Conservation (phyloP, 768 basidiomycete genomes). For the Chlorophyllum brunneum region DNA sequence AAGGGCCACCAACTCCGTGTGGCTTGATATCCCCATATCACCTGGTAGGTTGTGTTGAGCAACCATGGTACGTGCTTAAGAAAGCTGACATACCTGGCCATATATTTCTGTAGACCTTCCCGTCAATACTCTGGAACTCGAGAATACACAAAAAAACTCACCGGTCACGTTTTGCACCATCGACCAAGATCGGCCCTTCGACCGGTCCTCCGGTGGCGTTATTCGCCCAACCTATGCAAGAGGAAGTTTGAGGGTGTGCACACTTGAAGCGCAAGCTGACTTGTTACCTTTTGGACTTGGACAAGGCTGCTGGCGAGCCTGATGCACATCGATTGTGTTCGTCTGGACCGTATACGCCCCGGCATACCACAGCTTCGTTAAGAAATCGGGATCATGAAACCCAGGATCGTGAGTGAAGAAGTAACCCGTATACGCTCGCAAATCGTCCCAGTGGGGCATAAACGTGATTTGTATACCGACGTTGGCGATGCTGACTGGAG, state of each 20-base stretch:
- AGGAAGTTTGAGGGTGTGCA: neutral
- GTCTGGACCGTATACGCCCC: constrained; percentile 54
- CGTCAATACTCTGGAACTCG: neutral
- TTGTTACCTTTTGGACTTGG: constrained; percentile 19
- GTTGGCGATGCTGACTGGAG: constrained; percentile 36
- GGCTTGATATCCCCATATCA: constrained; percentile 40
- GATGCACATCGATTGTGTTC: constrained; percentile 36
- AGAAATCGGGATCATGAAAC: constrained; percentile 39
- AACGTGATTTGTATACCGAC: constrained; percentile 40
- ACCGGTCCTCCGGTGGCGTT: constrained; percentile 44
- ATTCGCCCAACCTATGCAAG: constrained; percentile 39
- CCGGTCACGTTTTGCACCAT: constrained; percentile 52
- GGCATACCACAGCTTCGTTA: constrained; percentile 52
- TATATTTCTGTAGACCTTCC: neutral
- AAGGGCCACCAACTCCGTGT: constrained; percentile 31
- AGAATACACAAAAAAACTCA: constrained; percentile 15
- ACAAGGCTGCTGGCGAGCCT: constrained; percentile 31
- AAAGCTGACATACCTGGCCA: constrained; percentile 3
- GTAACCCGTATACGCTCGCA: constrained; percentile 43
- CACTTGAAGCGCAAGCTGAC: neutral
- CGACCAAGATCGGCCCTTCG: constrained; percentile 48
- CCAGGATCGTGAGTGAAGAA: constrained; percentile 39
- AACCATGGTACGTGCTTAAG: neutral
- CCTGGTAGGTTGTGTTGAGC: constrained; percentile 17
- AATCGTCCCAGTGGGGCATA: constrained; percentile 45